Evolutionary conservation across 2,329 filamentous ascomycete species (phyloP), one percentile per base, ranked within the genome.

Genomic region (Talaromyces sp.): DNA sequence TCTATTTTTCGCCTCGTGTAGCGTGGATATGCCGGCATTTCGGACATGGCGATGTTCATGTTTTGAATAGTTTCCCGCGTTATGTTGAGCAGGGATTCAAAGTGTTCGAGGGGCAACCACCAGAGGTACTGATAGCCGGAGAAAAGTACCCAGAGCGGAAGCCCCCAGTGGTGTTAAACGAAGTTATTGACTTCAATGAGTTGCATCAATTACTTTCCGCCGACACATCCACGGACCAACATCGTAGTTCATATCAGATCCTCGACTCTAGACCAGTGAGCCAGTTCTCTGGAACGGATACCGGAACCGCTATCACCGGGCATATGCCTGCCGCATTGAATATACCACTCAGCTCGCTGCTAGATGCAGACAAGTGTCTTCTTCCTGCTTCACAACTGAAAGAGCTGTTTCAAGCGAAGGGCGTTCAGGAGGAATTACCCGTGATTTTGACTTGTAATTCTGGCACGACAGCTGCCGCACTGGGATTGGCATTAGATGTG

Each of bases 401-500:
- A 2, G 22, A 35, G 25, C 15, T 65, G 2, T 65, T 69, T 55
- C 43, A 56, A 15, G 35, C 22, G 2, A 62, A 60, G 9, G 66
- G 68, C 0, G 61, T 69, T 0, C 22, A 63, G 10, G 52, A 48
- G 2, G 43, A 6, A 7, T 17, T 19, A 8, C 64, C 64, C 0
- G 52, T 62, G 2, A 60, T 70, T 11, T 17, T 70, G 56, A 68
- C 64, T 7, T 70, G 68, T 28, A 70, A 70, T 45, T 69, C 68
- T 1, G 68, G 68, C 0, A 66, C 69, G 1, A 70, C 68, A 28
- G 68, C 68, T 5, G 62, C 68, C 1, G 64, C 64, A 10, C 36
- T 70, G 25, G 66, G 67, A 46, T 35, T 70, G 48, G 66, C 65
- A 0, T 51, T 70, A 52, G 28, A 56, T 15, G 46, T 59, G 37